A percentile compares a stretch with the other conserved stretches of the same genome.
Evolutionary conservation across 2,329 filamentous ascomycete genomes (phyloP).

Genomic region (Pezicula carpinea): DNA sequence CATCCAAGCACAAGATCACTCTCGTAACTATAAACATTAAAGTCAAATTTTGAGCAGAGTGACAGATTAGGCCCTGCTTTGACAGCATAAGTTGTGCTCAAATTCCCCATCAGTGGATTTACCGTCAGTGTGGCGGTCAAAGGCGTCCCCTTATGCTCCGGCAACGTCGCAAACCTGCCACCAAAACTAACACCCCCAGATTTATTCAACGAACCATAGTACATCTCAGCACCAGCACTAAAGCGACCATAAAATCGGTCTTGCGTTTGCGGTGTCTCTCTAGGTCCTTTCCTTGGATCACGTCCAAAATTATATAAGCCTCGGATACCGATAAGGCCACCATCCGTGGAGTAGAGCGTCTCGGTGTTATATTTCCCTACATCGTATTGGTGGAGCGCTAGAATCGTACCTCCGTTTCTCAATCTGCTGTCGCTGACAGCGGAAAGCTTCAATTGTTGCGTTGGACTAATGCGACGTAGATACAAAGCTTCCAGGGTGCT

Average conservation of each 20-base stretch:
- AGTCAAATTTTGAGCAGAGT: slow-evolving; percentile 87
- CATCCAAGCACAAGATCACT: slow-evolving; percentile 88
- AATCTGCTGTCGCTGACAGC: slow-evolving; percentile 69
- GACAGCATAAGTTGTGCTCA: slow-evolving; percentile 88
- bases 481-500: slow-evolving; percentile 85
- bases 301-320: slow-evolving; percentile 90
- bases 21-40: slow-evolving; percentile 98
- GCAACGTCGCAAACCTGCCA: slow-evolving; percentile 82
- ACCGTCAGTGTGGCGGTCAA: slow-evolving; percentile 90
- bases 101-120: slow-evolving; percentile 90
- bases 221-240: slow-evolving; percentile 86
- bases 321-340: slow-evolving; percentile 78
- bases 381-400: slow-evolving; percentile 76
- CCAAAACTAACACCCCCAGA: slow-evolving; percentile 88
- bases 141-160: slow-evolving; percentile 76
- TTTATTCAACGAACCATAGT: slow-evolving; percentile 94
- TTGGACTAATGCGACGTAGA: slow-evolving; percentile 70
- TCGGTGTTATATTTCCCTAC: slow-evolving; percentile 83
- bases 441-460: slow-evolving; percentile 74
- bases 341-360: slow-evolving; percentile 88
- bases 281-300: slow-evolving; percentile 19
- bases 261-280: slow-evolving; percentile 26
- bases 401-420: slow-evolving; percentile 69
- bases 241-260: slow-evolving; percentile 75
- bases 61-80: slow-evolving; percentile 79